Evolutionary conservation across 164 flowering plant species (phyloP), one percentile per base, ranked within the genome.

Genomic region (Aristolochia contorta): DNA sequence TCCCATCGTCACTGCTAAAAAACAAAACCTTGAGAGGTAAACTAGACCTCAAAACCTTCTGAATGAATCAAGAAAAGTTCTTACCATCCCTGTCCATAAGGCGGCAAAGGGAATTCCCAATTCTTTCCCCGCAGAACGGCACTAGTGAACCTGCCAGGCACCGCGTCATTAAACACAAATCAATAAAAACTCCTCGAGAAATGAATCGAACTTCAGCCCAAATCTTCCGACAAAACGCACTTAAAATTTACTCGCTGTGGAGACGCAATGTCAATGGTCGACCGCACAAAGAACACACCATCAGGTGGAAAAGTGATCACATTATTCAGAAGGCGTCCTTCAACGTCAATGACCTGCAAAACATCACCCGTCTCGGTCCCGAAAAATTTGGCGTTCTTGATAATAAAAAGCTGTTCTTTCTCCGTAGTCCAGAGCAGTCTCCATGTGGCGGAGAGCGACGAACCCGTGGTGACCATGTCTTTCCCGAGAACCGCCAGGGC

Each of bases 1-100:
- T 27, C 30, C 30, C 30, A 27, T 27, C 30, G 2, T 27, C 5
- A 27, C 30, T 27, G 30, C 30, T 27, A 27, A 2, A 27, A 27
- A 27, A 27, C 30, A 27, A 5, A 27, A 27, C 2, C 5, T 27
- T 27, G 30, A n/a, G n/a, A n/a, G 30, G 30, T 27, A 27, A 27
- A 27, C 30, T 27, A 18, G 22, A 49, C 6, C 9, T 49, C 22
- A 49, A 16, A 20, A 49, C 19, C 19, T 18, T 20, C 30, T 27
- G 3, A 27, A 27, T 27, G 5, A 27, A 27, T 27, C 30, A 15
- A 67, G n/a, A 43, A 27, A 10, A 32, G 24, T 1, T 72, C 96
- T 80, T 70, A 91, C 98, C 98, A 92, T 10, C 98, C 98, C 69
- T 86, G 86, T 37, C 98, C 98, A 67, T 83, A 92, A n/a, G 96